These are phyloP conservation scores for Vachellia collinsii DNA, from an alignment of 306 rosid species.

Conservation along the genomic window DNA sequence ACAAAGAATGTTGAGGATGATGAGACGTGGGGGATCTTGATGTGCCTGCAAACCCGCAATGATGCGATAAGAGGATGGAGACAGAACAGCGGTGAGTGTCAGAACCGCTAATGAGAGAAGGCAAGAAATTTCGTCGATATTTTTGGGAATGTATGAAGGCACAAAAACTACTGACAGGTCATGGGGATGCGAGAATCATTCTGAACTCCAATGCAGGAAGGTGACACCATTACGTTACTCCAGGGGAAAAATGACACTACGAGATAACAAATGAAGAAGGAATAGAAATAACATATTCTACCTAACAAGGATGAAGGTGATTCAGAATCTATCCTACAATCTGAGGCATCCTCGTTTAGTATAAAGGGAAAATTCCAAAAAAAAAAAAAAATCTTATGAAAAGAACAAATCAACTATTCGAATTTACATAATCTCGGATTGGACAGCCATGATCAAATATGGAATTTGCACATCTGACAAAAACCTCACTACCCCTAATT, in stretches of 20 bases:
- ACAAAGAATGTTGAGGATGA: background rate
- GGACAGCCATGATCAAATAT: too few species aligned
- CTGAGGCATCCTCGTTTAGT: too few species aligned
- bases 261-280: too few species aligned
- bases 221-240: background rate
- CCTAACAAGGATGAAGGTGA: too few species aligned
- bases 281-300: too few species aligned
- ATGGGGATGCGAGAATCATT: background rate
- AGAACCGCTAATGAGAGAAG: conserved; percentile 5
- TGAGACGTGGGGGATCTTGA: background rate
- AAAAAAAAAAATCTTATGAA: too few species aligned
- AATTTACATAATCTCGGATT: too few species aligned
- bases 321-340: too few species aligned
- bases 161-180: background rate
- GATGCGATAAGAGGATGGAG: background rate
- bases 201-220: background rate
- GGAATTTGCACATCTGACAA: too few species aligned
- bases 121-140: background rate
- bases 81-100: background rate
- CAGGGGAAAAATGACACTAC: background rate
- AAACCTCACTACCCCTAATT: too few species aligned
- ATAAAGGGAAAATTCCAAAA: too few species aligned
- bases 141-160: background rate
- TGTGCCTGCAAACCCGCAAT: background rate
- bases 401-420: too few species aligned